Base-by-base conservation (phyloP, 2,329 filamentous ascomycete species). In the Parascedosporium putredinis region DNA sequence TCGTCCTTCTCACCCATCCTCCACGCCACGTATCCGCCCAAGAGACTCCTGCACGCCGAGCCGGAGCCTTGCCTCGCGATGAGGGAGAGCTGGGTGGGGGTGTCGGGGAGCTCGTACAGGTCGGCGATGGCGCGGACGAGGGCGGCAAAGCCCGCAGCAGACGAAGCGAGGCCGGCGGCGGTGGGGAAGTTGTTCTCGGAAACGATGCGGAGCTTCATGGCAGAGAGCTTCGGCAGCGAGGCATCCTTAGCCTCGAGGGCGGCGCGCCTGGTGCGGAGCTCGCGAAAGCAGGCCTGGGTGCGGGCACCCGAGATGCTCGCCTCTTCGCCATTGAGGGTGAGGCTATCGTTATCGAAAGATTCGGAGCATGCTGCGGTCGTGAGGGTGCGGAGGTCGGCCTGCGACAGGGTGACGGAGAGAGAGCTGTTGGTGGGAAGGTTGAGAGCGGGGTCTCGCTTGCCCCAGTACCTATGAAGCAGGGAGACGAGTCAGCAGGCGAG, bases 131-230 rank as follows among this genome's bases (percentile, higher is more conserved):
- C 90, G 52, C 89, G 80, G 18, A 97, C 81, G 5, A 85, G 70
- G 18, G 82, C 82, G 2, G 82, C 82, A 55, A 85, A 84, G 4
- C 82, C 82, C 1, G 82, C 82, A 1, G 82, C 83, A 0, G 82
- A 86, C 16, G 79, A 84, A 3, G 83, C 83, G 14, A 98, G 81
- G 5, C 93, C 93, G 4, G 93, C 93, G 23, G 93, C 93, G 2
- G 93, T 98, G 55, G 93, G 93, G 76, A 98, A 98, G 77, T 98
- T 98, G 78, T 98, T 98, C 72, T 93, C 86, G 51, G 87, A 93
- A 51, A 96, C 89, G 56, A 98, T 84, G 59, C 84, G 86, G 54
- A 98, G 80, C 29, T 86, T 81, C 60, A 86, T 74, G 47, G 74
- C 64, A 9, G 88, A 86, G 51, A 98, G 81, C 66, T 86, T 88